Evolutionary conservation across 169 alveolate species (phyloP), one percentile per base, ranked within the genome.

Genomic region (Cryptosporidium sp.): DNA sequence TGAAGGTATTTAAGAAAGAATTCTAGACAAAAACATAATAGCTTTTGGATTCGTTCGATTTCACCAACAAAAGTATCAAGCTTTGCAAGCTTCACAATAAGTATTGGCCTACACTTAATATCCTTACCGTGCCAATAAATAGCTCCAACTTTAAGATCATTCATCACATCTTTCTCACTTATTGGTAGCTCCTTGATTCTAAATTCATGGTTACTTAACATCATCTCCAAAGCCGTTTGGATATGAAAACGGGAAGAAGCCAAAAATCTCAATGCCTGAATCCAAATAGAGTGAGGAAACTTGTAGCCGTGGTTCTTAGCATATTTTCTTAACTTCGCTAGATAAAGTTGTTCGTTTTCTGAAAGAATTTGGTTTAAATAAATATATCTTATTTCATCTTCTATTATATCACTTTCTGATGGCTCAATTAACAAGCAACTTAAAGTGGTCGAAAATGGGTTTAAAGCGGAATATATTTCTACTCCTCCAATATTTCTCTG

Each of bases 121-220:
- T 89, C 93, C 39, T 92, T 61, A 18, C 93, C 93, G 44, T 89
- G 93, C 75, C 89, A 85, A 23, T 89, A 89, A 21, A 89, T 67
- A 12, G 91, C 73, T 23, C 93, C 93, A n/a, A 52, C 4, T 21
- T 85, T 84, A 18, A 89, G 73, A 53, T 80, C 89, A 7, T 80
- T 80, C 16, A 62, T 48, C 18, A 80, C 89, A 10, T 80, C 80
- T 23, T 60, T 39, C 48, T 80, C 89, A 51, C 21, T 42, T 35
- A 80, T 80, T 23, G 89, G 89, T 44, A 80, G 89, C 35, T 80
- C 89, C 33, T 80, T 65, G 7, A 62, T 37, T 65, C 89, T 60
- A 42, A 80, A 80, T n/a, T 44, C 33, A 48, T 62, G 80, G 67
- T 80, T 80, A 52, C 37, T 65, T 44, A 21, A 21, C 89, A 80